Conservation (phyloP, 345 rosid species). For the Euphorbia pulcherrima region DNA sequence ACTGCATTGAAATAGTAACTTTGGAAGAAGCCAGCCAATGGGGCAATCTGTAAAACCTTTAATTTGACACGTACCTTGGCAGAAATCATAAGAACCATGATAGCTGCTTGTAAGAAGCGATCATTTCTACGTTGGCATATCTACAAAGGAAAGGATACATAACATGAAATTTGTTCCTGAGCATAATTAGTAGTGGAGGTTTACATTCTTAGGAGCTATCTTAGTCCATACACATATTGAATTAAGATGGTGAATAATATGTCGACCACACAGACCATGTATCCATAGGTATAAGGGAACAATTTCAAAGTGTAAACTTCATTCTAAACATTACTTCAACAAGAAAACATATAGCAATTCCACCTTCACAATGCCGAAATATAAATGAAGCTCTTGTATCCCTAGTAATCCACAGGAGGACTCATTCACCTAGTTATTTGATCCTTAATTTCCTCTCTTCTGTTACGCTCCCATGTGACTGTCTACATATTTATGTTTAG, state of each 20-base stretch:
- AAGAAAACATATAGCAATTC: background rate
- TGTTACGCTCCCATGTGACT: no score
- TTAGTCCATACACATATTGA: background rate
- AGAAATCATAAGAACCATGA: slow-evolving; percentile 86
- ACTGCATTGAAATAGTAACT: background rate
- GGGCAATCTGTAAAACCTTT: background rate
- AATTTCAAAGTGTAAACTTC: background rate
- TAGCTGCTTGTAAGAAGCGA: slow-evolving; percentile 42
- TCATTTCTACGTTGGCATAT: slow-evolving; percentile 56
- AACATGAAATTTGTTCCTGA: no score
- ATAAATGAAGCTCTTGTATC: background rate
- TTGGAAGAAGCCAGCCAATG: background rate
- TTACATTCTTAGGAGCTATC: background rate
- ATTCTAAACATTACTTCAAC: background rate
- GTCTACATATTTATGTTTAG: no score
- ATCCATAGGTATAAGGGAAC: background rate
- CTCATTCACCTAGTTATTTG: background rate
- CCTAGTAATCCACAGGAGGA: background rate
- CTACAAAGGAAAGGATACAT: slow-evolving; percentile 36
- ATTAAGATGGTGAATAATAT: background rate
- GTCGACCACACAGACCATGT: background rate
- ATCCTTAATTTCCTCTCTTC: background rate
- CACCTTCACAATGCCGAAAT: background rate
- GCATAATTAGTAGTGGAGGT: background rate
- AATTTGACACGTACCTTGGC: slow-evolving; percentile 48